Percentiles rank a stretch among this genome's conserved stretches.
Evolutionary conservation across 2,329 filamentous ascomycete species (phyloP).

Genomic region (Aureobasidium sp.): DNA sequence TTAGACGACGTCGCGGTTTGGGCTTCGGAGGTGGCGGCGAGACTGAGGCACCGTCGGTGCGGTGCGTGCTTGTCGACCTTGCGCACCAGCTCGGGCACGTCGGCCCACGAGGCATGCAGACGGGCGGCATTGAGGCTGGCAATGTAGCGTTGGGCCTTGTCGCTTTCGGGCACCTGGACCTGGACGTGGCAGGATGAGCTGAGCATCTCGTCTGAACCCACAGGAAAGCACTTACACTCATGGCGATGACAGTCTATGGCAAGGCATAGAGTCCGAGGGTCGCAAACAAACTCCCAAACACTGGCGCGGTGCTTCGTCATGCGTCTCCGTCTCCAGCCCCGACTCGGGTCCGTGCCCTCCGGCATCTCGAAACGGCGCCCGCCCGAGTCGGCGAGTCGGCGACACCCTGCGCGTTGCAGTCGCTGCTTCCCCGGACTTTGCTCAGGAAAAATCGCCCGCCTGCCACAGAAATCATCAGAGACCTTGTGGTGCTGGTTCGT

Average conservation of each 20-base stretch:
- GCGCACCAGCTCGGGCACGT: constrained; percentile 79
- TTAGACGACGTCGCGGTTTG: constrained; percentile 38
- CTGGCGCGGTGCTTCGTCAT: constrained; percentile 1
- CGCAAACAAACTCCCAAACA: constrained; percentile 2
- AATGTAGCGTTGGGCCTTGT: constrained; percentile 78
- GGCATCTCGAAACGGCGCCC: background rate
- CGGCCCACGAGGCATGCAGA: constrained; percentile 80
- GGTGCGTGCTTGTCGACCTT: constrained; percentile 94
- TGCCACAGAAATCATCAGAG: background rate
- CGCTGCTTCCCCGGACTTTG: constrained; percentile 5
- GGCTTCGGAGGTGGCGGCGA: constrained; percentile 41
- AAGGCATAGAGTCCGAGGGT: background rate
- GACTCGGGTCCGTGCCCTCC: background rate
- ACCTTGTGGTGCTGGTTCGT: background rate
- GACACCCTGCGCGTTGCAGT: too few relatives aligned
- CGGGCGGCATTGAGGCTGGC: constrained; percentile 76
- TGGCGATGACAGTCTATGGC: background rate
- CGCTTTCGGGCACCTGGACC: constrained; percentile 46
- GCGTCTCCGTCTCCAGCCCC: background rate
- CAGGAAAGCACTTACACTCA: background rate
- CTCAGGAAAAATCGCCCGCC: background rate
- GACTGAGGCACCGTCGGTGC: constrained; percentile 60
- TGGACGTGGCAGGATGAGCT: background rate
- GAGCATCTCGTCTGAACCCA: too few relatives aligned
- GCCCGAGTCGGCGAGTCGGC: too few relatives aligned